These are phyloP conservation scores for Mrakiaceae sp. DNA, from an alignment of 1,284 basidiomycete genomes.

Conservation along the genomic window DNA sequence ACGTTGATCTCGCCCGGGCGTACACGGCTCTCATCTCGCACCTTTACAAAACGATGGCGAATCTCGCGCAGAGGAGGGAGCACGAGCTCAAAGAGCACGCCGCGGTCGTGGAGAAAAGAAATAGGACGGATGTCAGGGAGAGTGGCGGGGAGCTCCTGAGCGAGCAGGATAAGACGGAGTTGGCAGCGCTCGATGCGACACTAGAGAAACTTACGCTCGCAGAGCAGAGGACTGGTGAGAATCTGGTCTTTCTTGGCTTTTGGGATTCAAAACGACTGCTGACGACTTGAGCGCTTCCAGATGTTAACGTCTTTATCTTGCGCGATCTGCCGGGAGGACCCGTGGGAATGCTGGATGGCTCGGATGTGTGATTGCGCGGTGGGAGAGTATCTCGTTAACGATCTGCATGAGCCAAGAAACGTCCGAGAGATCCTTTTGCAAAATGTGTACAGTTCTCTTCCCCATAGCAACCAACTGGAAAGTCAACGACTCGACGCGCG, in stretches of 20 bases:
- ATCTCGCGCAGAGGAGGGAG: slow-evolving; percentile 58
- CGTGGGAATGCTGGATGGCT: background rate
- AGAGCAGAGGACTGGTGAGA: slow-evolving; percentile 51
- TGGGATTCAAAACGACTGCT: background rate
- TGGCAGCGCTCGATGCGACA: slow-evolving; percentile 39
- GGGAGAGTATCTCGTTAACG: too few species aligned
- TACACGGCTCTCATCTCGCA: slow-evolving; percentile 61
- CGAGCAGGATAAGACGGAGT: slow-evolving; percentile 31
- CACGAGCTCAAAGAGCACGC: slow-evolving; percentile 55
- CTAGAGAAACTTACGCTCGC: slow-evolving; percentile 59
- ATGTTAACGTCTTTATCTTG: slow-evolving; percentile 72
- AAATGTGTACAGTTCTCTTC: too few species aligned
- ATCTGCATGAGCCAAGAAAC: too few species aligned
- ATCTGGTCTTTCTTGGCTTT: background rate
- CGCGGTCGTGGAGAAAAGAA: slow-evolving; percentile 62
- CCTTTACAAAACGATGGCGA: slow-evolving; percentile 78
- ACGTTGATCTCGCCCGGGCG: slow-evolving; percentile 70
- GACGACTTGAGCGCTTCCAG: slow-evolving; percentile 25
- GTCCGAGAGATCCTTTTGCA: too few species aligned
- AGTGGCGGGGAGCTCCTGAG: slow-evolving; percentile 23
- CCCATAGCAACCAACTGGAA: too few species aligned
- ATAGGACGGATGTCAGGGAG: slow-evolving; percentile 44
- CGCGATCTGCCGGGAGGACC: slow-evolving; percentile 50
- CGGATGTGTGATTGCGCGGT: background rate
- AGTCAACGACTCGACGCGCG: too few species aligned